Base-by-base conservation (phyloP, 306 rosid species). In the Dryas alaskensis region DNA sequence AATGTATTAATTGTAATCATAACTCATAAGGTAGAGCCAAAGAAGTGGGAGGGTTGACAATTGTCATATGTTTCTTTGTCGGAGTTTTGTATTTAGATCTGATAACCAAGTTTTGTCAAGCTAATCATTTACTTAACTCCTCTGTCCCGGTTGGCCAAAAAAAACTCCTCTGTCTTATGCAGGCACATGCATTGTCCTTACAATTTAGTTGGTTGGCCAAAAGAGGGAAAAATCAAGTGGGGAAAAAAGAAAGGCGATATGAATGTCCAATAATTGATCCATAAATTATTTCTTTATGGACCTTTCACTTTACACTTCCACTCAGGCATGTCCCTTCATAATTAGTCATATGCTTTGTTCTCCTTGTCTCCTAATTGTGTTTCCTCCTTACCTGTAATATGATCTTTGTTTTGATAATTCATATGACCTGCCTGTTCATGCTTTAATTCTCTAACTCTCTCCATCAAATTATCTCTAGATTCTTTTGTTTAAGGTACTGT, bases 351-450 rank as follows among this genome's bases (percentile, higher is more conserved):
- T 54, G 71, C 2, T 76, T 53, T 66, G 65, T 49, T 48, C 68
- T 51, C 11, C 46, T 69, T 76, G 79, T 85, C 84, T 74, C 84
- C 83, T 76, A 77, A 83, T 79, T 57, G 76, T 57, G 75, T 43
- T 73, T 65, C 84, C 68, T 66, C 65, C 47, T 11, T 63, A 45
- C 72, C 71, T 74, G 64, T 58, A 61, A 58, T 78, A 70, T 72
- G 73, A 1, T 31, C 2, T 31, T 55, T 12, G 44, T 50, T 84
- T 86, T 72, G 27, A 40, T 63, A 82, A 79, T 65, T 71, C 42
- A 75, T 73, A 64, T 69, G 73, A 46, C 9, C 55, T 80, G 75
- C 65, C 27, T 73, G 43, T 65, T 72, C 52, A 22, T 70, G 82
- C 73, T 81, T 75, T 67, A 64, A 49, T 66, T 59, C 8, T 48